phyloP scores from a whole-genome alignment of 371 early-diverging fungal species.

The Apophysomyces trapeziformis region DNA sequence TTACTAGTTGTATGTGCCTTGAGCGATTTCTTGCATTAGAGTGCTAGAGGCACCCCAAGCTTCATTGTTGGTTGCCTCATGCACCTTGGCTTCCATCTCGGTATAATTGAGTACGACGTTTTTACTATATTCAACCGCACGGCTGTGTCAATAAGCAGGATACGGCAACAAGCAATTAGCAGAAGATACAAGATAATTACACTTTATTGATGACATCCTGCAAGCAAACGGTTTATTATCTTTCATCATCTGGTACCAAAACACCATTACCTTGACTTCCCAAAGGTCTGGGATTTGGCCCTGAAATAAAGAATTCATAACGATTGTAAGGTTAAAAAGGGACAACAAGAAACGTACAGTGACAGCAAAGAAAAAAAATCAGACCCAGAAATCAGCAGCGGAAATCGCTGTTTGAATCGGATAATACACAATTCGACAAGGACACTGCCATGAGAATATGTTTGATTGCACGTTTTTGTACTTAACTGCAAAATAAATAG shows the following conservation, averaged over 20 bases:
- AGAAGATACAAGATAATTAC: constrained; percentile 31
- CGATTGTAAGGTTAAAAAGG: background rate
- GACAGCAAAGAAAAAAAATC: background rate
- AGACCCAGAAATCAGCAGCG: background rate
- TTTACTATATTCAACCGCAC: constrained; percentile 39
- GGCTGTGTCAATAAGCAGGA: background rate
- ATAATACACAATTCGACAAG: too few species aligned
- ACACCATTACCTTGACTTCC: constrained; percentile 51
- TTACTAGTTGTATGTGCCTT: constrained; percentile 83
- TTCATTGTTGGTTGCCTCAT: constrained; percentile 85
- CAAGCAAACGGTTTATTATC: constrained; percentile 8
- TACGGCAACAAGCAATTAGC: background rate
- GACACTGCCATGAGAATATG: too few species aligned
- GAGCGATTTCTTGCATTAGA: constrained; percentile 88
- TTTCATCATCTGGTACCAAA: background rate
- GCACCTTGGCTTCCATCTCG: constrained; percentile 88
- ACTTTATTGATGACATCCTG: constrained; percentile 73
- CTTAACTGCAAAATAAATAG: too few species aligned
- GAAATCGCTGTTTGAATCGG: too few species aligned
- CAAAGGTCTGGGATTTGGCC: constrained; percentile 57
- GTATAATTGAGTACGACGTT: constrained; percentile 84
- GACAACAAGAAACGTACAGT: too few species aligned
- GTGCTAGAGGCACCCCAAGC: constrained; percentile 94
- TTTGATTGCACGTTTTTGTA: too few species aligned
- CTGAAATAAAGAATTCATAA: constrained; percentile 49